Conservation (phyloP, 2,329 filamentous ascomycete species). For the Aaosphaeria pasadenensis region DNA sequence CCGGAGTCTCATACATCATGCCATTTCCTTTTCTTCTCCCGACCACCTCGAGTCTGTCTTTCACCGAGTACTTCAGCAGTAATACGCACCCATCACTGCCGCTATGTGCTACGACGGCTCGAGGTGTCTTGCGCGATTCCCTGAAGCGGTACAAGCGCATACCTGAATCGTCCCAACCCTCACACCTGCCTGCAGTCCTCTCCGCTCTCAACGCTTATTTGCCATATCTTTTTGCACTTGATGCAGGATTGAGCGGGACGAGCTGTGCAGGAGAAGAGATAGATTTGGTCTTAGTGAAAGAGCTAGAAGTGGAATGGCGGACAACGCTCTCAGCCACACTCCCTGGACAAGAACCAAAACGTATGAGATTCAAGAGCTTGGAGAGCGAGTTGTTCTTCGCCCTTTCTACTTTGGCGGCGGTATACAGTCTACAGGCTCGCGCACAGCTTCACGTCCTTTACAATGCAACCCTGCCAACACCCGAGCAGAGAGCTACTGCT, state of each 20-base stretch:
- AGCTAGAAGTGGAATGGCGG: conserved; percentile 76
- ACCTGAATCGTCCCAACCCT: conserved; percentile 65
- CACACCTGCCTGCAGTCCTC: conserved; percentile 68
- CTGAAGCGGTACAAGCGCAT: conserved; percentile 89
- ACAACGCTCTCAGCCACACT: conserved; percentile 68
- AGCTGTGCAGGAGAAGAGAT: conserved; percentile 60
- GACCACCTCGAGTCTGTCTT: conserved; percentile 83
- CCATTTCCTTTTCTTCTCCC: conserved; percentile 86
- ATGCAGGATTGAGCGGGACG: conserved; percentile 64
- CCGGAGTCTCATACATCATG: conserved; percentile 53
- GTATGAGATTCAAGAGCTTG: conserved; percentile 69
- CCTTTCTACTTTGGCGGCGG: conserved; percentile 72
- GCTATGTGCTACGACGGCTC: conserved; percentile 75
- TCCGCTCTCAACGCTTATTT: conserved; percentile 73
- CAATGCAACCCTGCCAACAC: conserved; percentile 51
- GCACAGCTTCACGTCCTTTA: conserved; percentile 72
- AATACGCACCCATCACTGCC: conserved; percentile 87
- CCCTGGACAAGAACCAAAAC: conserved; percentile 56
- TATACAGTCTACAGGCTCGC: conserved; percentile 70
- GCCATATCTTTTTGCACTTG: conserved; percentile 77
- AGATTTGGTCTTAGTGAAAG: conserved; percentile 63
- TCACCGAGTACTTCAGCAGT: conserved; percentile 73
- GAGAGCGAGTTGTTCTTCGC: conserved; percentile 82
- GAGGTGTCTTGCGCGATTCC: conserved; percentile 76
- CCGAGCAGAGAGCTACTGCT: conserved; percentile 66